Evolutionary conservation across 352 stramenopile species (phyloP).

Genomic region (Pelagophyceae sp.): DNA sequence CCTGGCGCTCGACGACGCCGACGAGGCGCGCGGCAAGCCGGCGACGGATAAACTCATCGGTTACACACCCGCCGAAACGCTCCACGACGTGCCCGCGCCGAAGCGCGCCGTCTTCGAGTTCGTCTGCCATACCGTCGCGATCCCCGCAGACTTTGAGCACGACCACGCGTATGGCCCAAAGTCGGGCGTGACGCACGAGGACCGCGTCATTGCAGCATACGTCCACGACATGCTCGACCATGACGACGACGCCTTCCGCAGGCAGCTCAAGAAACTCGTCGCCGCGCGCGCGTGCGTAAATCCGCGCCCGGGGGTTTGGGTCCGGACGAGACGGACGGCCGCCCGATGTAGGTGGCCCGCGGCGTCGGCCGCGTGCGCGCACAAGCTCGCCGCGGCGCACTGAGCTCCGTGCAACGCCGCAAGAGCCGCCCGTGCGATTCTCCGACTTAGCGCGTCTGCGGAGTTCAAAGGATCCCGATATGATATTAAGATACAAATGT

Average conservation of each 20-base stretch:
- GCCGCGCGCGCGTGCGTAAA: neutral
- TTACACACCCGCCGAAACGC: neutral
- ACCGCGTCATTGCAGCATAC: neutral
- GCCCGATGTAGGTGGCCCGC: no score
- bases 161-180: conserved; percentile 4
- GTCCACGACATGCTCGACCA: neutral
- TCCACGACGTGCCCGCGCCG: neutral
- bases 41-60: conserved; percentile 4
- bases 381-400: neutral
- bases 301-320: no score
- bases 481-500: no score
- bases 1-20: no score
- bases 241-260: neutral
- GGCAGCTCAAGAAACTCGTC: neutral
- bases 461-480: no score
- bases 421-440: no score
- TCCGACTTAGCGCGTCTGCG: no score
- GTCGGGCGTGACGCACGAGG: neutral
- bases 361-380: neutral
- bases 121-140: neutral
- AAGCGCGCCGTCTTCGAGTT: neutral
- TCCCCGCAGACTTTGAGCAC: conserved; percentile 6
- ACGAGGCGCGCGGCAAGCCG: neutral
- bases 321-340: no score
- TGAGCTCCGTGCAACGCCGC: neutral